Evolutionary conservation across 2,329 filamentous ascomycete genomes (phyloP).

Genomic region (Fusarium praegraminearum): DNA sequence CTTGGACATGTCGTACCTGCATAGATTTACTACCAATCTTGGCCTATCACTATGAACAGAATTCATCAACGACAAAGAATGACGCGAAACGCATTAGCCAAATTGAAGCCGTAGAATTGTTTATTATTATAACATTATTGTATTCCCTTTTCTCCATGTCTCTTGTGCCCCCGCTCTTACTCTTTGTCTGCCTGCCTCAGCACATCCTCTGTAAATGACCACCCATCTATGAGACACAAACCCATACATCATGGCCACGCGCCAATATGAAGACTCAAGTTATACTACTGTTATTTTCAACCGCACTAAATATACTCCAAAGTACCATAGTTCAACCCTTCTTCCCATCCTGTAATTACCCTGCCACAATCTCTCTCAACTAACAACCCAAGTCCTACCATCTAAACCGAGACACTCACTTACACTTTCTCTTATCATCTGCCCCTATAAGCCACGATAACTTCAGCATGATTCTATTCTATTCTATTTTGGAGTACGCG

Average conservation of each 20-base stretch:
- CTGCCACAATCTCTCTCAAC: constrained; percentile 23
- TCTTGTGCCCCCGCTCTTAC: background rate
- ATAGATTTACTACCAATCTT: background rate
- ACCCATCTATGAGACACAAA: constrained; percentile 35
- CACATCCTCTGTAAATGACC: constrained; percentile 28
- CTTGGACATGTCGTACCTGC: constrained; percentile 4
- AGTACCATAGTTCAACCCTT: background rate
- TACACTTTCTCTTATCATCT: constrained; percentile 39
- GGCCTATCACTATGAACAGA: background rate
- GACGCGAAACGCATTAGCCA: background rate
- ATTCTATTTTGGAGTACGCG: constrained; percentile 17
- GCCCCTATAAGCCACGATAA: constrained; percentile 35
- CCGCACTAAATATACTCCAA: constrained; percentile 6
- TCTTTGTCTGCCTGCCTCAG: constrained; percentile 18
- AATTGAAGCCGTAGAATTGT: background rate
- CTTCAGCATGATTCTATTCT: background rate
- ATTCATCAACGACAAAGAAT: constrained; percentile 18
- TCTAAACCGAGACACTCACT: constrained; percentile 16
- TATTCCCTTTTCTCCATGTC: background rate
- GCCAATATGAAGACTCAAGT: constrained; percentile 11
- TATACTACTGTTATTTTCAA: constrained; percentile 8
- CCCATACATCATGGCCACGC: constrained; percentile 31
- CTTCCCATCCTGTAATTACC: background rate
- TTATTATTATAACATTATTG: background rate
- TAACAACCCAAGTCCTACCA: constrained; percentile 24